These are phyloP conservation scores for Aurinia saxatilis DNA, from an alignment of 345 rosid genomes.

Conservation along the genomic window DNA sequence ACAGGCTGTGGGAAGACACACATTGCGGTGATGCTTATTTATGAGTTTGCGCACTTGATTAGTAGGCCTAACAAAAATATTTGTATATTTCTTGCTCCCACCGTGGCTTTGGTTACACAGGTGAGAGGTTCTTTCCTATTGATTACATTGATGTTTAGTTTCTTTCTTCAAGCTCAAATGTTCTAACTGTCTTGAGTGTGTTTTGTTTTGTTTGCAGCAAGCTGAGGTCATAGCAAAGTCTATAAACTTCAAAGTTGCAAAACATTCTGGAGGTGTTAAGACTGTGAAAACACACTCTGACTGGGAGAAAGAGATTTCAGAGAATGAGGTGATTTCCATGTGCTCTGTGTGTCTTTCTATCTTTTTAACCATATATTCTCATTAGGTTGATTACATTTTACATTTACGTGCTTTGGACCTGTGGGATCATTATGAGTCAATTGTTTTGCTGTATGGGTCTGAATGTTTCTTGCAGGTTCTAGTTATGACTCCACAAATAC, in stretches of 20 bases:
- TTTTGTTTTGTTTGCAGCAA: conserved; percentile 50
- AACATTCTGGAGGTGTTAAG: conserved; percentile 51
- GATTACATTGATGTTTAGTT: not conserved
- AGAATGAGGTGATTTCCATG: conserved; percentile 53
- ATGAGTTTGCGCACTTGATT: conserved; percentile 63
- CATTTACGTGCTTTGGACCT: not conserved
- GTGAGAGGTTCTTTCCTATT: conserved; percentile 26
- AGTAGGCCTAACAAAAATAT: conserved; percentile 53
- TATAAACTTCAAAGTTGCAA: conserved; percentile 61
- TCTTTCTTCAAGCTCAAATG: not conserved
- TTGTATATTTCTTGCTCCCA: conserved; percentile 89
- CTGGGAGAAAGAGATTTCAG: conserved; percentile 72
- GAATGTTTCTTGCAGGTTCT: conserved; percentile 55
- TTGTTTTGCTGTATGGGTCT: conserved; percentile 1
- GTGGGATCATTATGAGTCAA: conserved; percentile 17
- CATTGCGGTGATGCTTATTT: conserved; percentile 79
- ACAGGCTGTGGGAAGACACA: conserved; percentile 98
- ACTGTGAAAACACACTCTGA: conserved; percentile 41
- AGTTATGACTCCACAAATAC: conserved; percentile 85
- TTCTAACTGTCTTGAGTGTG: conserved; percentile 14
- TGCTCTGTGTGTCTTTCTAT: not conserved
- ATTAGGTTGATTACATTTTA: conserved; percentile 1
- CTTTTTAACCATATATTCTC: not conserved
- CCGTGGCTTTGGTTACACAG: conserved; percentile 81
- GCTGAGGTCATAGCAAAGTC: conserved; percentile 73